phyloP scores from a whole-genome alignment of 768 basidiomycete genomes.

The Kwoniella bestiolae region DNA sequence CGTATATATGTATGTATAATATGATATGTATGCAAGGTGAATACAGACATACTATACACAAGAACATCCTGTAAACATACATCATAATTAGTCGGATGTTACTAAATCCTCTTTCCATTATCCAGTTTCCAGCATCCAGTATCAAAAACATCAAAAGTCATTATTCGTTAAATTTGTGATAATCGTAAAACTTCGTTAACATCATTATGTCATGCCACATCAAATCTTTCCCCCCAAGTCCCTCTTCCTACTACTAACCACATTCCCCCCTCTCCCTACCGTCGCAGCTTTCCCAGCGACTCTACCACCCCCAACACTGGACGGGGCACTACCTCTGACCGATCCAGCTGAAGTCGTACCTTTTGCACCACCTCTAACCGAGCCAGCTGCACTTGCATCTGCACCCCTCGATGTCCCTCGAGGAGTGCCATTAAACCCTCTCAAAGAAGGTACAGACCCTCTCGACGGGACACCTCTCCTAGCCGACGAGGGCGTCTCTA shows the following conservation, averaged over 20 bases:
- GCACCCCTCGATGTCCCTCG: not conserved
- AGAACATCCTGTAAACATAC: not conserved
- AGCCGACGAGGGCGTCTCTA: too few species aligned
- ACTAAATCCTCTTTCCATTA: too few species aligned
- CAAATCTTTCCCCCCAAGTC: conserved; percentile 18
- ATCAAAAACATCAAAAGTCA: too few species aligned
- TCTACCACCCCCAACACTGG: not conserved
- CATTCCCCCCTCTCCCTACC: conserved; percentile 18
- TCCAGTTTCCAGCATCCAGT: too few species aligned
- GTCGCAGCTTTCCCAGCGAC: conserved; percentile 11
- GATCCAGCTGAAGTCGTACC: not conserved
- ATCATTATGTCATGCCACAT: not conserved
- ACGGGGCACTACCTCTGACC: too few species aligned
- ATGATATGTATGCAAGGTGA: not conserved
- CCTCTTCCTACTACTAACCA: conserved; percentile 16
- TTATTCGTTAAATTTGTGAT: not conserved
- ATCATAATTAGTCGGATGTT: not conserved
- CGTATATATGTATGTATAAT: conserved; percentile 5
- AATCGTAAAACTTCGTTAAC: conserved; percentile 8
- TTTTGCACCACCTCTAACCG: not conserved
- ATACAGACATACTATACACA: not conserved
- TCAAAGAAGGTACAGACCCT: conserved; percentile 3
- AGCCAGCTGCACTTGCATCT: not conserved
- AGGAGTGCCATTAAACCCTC: not conserved
- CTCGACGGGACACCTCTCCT: too few species aligned